Evolutionary conservation across 257 asterid genomes (phyloP), one percentile per base, ranked within the genome.

Genomic region (Osmanthus fragrans): DNA sequence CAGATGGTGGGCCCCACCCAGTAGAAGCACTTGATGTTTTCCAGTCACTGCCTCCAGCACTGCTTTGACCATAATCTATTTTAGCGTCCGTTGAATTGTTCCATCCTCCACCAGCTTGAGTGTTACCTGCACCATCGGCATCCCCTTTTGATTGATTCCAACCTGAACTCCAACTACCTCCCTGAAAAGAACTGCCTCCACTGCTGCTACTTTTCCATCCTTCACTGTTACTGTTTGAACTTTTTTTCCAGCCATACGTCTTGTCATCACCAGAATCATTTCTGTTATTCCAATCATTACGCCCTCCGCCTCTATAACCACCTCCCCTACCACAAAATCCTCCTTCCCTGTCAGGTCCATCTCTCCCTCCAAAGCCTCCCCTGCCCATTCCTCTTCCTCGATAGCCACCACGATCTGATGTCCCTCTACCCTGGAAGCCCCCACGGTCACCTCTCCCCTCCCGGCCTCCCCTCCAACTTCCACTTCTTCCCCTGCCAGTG

Each of bases 271-370:
- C 79, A 11, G 88, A 85, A 79, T 86, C 91, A 86, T 82, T 88
- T 76, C 87, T 75, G 84, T 81, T 89, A 34, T 88, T 91, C 90
- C 96, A 87, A 69, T 91, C 94, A 69, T 92, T 89, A 71, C 90
- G 71, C 45, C 93, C 93, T 76, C 97, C 80, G 76, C 96, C 92
- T 45, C 87, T 82, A 80, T 85, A 88, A 0, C 90, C 88, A 11
- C 86, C 87, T 23, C 86, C 87, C 25, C 86, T 70, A 42, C 76
- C 81, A 13, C 58, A 75, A 71, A 51, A 77, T 34, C 76, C 81
- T 56, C 84, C 84, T 63, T 63, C 69, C 75, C 84, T 73, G 19
- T 64, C 88, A 7, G 71, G 77, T 51, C 90, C 89, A 70, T 90
- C 89, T 75, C 90, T 73, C 67, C 88, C 88, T 49, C 91, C 84